Evolutionary conservation across 495 filamentous ascomycete genomes (phyloP).

Genomic region (Podospora pseudocomata): DNA sequence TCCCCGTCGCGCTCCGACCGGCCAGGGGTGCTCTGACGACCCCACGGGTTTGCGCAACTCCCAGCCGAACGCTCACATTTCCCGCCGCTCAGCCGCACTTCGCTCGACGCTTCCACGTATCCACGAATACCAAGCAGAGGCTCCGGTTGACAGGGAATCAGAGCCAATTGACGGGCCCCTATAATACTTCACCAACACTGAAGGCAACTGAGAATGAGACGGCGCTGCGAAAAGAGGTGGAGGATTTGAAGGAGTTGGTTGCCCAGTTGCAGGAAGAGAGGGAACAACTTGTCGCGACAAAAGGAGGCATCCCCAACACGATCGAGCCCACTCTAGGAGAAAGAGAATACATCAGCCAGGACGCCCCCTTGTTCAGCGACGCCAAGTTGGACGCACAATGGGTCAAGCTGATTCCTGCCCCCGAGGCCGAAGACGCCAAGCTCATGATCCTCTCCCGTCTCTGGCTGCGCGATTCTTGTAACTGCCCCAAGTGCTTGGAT

Average conservation of each 20-base stretch:
- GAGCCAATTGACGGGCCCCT: not conserved
- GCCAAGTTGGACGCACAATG: not conserved
- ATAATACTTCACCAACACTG: not conserved
- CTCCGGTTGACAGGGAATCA: not conserved
- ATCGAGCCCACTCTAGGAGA: not conserved
- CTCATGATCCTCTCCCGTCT: conserved; percentile 21
- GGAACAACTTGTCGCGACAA: not conserved
- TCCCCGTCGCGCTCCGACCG: not conserved
- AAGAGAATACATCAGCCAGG: not conserved
- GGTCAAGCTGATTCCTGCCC: not conserved
- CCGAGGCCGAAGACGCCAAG: not conserved
- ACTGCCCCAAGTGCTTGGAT: conserved; percentile 69
- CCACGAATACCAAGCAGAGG: not conserved
- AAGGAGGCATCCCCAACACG: not conserved
- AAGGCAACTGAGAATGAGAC: not conserved
- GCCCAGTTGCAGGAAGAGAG: not conserved
- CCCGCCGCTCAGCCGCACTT: too few relatives aligned
- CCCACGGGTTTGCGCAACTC: not conserved
- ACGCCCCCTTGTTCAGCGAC: not conserved
- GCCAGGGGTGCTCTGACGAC: not conserved
- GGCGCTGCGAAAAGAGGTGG: not conserved
- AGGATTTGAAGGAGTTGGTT: not conserved
- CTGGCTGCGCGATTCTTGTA: conserved; percentile 75
- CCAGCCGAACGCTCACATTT: not conserved
- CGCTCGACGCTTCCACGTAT: not conserved